Evolutionary conservation across 2,329 filamentous ascomycete genomes (phyloP).

Genomic region (Claviceps paspali): DNA sequence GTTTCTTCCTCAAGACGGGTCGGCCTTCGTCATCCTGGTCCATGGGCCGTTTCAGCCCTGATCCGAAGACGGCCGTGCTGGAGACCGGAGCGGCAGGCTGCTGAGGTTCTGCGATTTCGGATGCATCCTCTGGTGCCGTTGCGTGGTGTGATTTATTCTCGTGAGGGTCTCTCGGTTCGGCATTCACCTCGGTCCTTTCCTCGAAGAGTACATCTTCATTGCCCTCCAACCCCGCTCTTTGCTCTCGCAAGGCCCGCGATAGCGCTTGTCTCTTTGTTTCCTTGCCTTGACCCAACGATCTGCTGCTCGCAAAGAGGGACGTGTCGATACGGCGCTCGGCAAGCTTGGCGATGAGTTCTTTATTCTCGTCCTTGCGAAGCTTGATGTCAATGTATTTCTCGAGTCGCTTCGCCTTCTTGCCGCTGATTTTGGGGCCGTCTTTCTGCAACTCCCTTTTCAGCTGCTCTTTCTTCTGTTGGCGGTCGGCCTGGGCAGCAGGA

Average conservation of each 20-base stretch:
- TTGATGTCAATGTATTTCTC: constrained; percentile 74
- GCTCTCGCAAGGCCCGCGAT: constrained; percentile 46
- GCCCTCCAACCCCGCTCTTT: constrained; percentile 45
- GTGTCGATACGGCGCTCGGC: constrained; percentile 70
- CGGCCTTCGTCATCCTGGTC: constrained; percentile 65
- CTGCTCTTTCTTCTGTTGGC: constrained; percentile 38
- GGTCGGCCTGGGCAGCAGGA: constrained; percentile 29
- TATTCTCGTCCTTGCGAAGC: constrained; percentile 83
- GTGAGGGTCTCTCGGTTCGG: constrained; percentile 12
- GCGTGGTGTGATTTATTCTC: constrained; percentile 9
- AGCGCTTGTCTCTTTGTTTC: constrained; percentile 59
- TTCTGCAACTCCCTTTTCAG: constrained; percentile 38
- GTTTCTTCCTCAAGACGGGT: constrained; percentile 70
- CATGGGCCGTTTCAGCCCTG: constrained; percentile 74
- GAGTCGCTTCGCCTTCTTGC: constrained; percentile 51
- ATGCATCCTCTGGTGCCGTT: neutral
- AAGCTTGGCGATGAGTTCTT: constrained; percentile 69
- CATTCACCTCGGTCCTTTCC: constrained; percentile 17
- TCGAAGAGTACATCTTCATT: constrained; percentile 39
- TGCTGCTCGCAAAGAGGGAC: constrained; percentile 62
- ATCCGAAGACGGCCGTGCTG: constrained; percentile 34
- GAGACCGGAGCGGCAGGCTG: neutral
- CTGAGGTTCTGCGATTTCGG: neutral
- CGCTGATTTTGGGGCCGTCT: constrained; percentile 39
- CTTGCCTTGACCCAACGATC: constrained; percentile 54